Percentiles rank a stretch among this genome's conserved stretches.
Evolutionary conservation across 495 filamentous ascomycete genomes (phyloP).

Genomic region (Coniosporium apollinis): DNA sequence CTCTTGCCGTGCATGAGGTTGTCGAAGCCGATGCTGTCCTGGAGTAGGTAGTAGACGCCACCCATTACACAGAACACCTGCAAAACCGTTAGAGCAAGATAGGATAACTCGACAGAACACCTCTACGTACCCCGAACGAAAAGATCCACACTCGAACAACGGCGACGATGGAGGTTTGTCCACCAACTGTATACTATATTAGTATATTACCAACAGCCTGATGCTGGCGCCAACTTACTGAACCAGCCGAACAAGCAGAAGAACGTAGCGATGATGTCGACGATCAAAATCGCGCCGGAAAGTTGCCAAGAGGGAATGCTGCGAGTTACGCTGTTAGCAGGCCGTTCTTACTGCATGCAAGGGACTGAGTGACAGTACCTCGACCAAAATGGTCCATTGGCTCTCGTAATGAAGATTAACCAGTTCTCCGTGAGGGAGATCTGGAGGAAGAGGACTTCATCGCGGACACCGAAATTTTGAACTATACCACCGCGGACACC

Average conservation of each 20-base stretch:
- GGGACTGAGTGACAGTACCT: too few species aligned
- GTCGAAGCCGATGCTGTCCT: slow-evolving; percentile 61
- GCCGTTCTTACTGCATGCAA: too few species aligned
- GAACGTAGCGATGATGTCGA: slow-evolving; percentile 67
- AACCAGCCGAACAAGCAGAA: slow-evolving; percentile 78
- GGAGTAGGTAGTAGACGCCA: slow-evolving; percentile 56
- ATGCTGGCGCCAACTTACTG: too few species aligned
- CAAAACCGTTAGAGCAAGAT: too few species aligned
- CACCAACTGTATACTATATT: too few species aligned
- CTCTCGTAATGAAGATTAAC: slow-evolving; percentile 92
- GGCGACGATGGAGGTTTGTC: slow-evolving; percentile 53
- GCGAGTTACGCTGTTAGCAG: too few species aligned
- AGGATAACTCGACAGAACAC: too few species aligned
- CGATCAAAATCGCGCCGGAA: slow-evolving; percentile 52
- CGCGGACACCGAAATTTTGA: slow-evolving; percentile 68
- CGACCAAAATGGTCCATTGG: slow-evolving; percentile 73
- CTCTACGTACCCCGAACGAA: slow-evolving; percentile 74
- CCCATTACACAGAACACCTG: slow-evolving; percentile 56
- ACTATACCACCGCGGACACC: slow-evolving; percentile 55
- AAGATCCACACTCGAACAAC: slow-evolving; percentile 81
- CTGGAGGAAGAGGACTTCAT: slow-evolving; percentile 75
- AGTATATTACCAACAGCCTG: too few species aligned
- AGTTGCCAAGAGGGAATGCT: slow-evolving; percentile 72
- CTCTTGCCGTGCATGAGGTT: slow-evolving; percentile 85
- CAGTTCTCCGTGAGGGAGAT: slow-evolving; percentile 88